phyloP scores from a whole-genome alignment of 139 green algal species.

The Micractinium conductrix region DNA sequence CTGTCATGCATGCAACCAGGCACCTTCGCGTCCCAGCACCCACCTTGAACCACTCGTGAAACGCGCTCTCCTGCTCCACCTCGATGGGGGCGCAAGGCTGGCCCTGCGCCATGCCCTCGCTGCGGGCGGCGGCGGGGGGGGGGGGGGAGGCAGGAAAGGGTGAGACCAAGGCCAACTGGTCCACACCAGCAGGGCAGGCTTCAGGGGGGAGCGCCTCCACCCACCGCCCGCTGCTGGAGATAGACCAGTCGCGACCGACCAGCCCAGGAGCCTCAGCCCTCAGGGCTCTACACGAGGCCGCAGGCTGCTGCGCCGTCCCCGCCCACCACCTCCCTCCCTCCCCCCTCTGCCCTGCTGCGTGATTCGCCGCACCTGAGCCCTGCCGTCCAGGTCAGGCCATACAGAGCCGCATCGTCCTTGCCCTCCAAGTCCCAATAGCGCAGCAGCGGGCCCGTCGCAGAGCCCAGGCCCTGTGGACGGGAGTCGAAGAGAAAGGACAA shows the following conservation, averaged over 20 bases:
- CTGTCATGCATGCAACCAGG: too few species aligned
- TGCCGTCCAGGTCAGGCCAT: conserved; percentile 30
- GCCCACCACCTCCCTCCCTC: neutral
- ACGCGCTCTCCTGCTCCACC: neutral
- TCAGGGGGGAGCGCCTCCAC: too few species aligned
- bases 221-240: too few species aligned
- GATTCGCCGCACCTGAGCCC: conserved; percentile 30
- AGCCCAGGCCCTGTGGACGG: conserved; percentile 57
- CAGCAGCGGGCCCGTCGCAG: conserved; percentile 51
- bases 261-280: neutral
- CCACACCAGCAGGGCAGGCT: too few species aligned
- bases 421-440: conserved; percentile 52
- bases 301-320: too few species aligned
- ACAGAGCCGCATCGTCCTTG: conserved; percentile 45
- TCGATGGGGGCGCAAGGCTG: conserved; percentile 5
- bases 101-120: neutral
- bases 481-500: neutral
- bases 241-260: too few species aligned
- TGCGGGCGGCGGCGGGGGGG: too few species aligned
- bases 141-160: too few species aligned
- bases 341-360: too few species aligned
- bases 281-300: too few species aligned
- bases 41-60: conserved; percentile 52
- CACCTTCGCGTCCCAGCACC: too few species aligned
- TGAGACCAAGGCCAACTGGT: too few species aligned